phyloP scores from a whole-genome alignment of 345 rosid species.

The Erodium maritimum region DNA sequence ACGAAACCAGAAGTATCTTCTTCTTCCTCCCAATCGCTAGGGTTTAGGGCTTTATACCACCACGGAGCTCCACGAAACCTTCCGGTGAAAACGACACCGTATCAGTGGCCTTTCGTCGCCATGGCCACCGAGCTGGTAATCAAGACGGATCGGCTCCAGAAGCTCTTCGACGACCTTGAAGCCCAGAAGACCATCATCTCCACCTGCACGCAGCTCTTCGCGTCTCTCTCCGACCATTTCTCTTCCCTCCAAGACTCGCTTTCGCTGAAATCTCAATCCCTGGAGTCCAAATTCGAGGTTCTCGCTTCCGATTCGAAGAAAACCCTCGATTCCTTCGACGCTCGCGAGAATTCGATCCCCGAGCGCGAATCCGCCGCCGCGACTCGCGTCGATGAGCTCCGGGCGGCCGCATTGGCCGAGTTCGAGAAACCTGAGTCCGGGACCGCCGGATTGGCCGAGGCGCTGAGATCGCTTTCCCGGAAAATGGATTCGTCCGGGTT shows the following conservation, averaged over 20 bases:
- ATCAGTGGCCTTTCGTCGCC: background rate
- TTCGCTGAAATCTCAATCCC: conserved; percentile 21
- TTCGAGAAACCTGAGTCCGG: conserved; percentile 12
- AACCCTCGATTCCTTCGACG: conserved; percentile 22
- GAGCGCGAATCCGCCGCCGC: conserved; percentile 29
- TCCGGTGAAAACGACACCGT: background rate
- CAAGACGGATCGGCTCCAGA: conserved; percentile 23
- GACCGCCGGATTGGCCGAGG: conserved; percentile 14
- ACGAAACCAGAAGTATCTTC: too few relatives aligned
- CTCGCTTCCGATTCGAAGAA: conserved; percentile 18
- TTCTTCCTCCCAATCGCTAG: background rate
- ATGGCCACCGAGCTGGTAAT: conserved; percentile 21
- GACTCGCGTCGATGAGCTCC: conserved; percentile 17
- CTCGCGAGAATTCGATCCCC: conserved; percentile 27
- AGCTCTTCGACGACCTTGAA: conserved; percentile 32
- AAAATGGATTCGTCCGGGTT: conserved; percentile 34
- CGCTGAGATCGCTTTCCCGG: conserved; percentile 21
- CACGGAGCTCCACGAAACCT: background rate
- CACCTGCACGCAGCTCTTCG: conserved; percentile 34
- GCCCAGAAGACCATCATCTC: conserved; percentile 25
- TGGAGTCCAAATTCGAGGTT: conserved; percentile 30
- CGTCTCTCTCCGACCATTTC: conserved; percentile 30
- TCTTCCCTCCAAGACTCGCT: conserved; percentile 29
- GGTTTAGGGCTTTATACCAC: background rate
- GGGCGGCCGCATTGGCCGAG: conserved; percentile 23